Conservation (phyloP, 192 early-diverging fungal genomes). For the Entophlyctis helioformis region DNA sequence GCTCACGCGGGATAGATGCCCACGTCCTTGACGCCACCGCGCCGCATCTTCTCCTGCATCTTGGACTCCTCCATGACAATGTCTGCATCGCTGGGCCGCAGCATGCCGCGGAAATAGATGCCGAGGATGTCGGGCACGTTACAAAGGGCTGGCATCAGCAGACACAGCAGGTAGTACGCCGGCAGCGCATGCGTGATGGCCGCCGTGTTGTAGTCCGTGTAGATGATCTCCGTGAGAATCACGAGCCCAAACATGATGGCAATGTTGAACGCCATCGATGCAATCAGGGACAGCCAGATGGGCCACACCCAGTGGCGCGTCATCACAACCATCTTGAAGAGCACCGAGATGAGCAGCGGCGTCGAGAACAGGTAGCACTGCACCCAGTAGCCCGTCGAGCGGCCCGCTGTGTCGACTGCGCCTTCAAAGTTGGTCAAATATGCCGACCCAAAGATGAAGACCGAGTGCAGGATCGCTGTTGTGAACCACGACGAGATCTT, state of each 20-base stretch:
- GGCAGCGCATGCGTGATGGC: conserved; percentile 18
- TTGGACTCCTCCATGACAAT: too few relatives aligned
- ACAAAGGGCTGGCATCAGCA: conserved; percentile 16
- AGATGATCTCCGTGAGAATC: conserved; percentile 15
- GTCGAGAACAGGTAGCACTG: conserved; percentile 30
- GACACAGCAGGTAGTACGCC: conserved; percentile 15
- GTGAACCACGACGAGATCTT: conserved; percentile 8
- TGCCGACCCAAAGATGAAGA: conserved; percentile 17
- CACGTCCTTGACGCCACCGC: too few relatives aligned
- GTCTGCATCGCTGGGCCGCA: too few relatives aligned
- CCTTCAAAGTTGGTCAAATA: conserved; percentile 22
- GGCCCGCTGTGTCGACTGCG: conserved; percentile 13
- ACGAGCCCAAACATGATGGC: conserved; percentile 20
- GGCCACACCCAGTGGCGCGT: conserved; percentile 26
- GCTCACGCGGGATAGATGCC: too few relatives aligned
- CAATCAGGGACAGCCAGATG: conserved; percentile 10
- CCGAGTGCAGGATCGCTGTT: not conserved
- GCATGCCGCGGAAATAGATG: too few relatives aligned
- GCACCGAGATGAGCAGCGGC: conserved; percentile 26
- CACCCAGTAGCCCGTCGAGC: conserved; percentile 28
- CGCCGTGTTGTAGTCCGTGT: conserved; percentile 12
- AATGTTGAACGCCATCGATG: conserved; percentile 12
- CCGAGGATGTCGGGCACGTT: too few relatives aligned
- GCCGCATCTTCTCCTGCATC: too few relatives aligned
- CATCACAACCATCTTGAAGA: conserved; percentile 15